A percentile compares a stretch with the other conserved stretches of the same genome.
These are phyloP conservation scores for Trichoderma erinaceum DNA, from an alignment of 495 filamentous ascomycete species.

Conservation along the genomic window DNA sequence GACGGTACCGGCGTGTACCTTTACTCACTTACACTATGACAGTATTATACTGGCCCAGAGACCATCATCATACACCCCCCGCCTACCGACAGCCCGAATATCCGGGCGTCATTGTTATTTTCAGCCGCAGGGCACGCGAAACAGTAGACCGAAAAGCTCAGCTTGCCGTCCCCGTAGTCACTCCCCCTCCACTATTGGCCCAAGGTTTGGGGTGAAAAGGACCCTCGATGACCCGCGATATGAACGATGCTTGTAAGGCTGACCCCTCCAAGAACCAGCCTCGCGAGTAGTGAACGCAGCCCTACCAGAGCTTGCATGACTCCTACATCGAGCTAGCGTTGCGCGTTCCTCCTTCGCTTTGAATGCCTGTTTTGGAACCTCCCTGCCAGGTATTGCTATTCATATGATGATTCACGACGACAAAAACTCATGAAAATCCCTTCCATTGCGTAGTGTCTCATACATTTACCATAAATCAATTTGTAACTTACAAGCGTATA, in stretches of 20 bases:
- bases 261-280: not conserved
- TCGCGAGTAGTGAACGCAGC: not conserved
- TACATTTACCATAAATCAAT: no score
- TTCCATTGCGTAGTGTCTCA: no score
- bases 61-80: not conserved
- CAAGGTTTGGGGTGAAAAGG: not conserved
- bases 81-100: not conserved
- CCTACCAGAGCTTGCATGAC: not conserved
- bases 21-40: not conserved
- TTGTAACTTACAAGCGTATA: no score
- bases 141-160: not conserved
- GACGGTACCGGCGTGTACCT: not conserved
- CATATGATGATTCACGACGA: no score
- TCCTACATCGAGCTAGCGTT: no score
- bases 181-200: not conserved
- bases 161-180: not conserved
- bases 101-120: not conserved
- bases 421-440: no score
- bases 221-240: not conserved
- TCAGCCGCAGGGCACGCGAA: slow-evolving; percentile 7
- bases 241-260: not conserved
- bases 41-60: not conserved
- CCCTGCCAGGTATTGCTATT: no score
- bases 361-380: no score
- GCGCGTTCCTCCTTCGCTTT: no score